phyloP scores from a whole-genome alignment of 305 asterid species.

The Lippia alba region DNA sequence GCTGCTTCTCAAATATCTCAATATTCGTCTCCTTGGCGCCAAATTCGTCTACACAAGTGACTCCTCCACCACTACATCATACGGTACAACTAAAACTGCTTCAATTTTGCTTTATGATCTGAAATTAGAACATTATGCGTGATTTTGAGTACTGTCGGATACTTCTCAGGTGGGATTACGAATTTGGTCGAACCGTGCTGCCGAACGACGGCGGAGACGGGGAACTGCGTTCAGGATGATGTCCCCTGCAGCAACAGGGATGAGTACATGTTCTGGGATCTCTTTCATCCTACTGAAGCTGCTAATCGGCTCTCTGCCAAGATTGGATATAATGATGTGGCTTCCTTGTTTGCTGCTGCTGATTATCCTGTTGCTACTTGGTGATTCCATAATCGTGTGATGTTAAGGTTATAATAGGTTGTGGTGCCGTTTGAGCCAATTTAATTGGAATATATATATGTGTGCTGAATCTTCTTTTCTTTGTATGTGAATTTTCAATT shows the following conservation, averaged over 20 bases:
- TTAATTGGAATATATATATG: no score
- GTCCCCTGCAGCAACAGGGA: slow-evolving; percentile 32
- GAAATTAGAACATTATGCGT: no score
- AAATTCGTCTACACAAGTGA: slow-evolving; percentile 22
- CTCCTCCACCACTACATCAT: slow-evolving; percentile 12
- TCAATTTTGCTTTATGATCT: not conserved
- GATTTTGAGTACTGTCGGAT: no score
- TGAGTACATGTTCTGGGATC: not conserved
- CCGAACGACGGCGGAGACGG: not conserved
- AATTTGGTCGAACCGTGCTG: slow-evolving; percentile 43
- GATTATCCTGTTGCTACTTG: not conserved
- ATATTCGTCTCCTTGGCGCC: slow-evolving; percentile 24
- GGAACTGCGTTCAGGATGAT: slow-evolving; percentile 35
- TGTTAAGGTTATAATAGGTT: not conserved
- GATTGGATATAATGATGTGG: not conserved
- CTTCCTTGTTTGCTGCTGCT: not conserved
- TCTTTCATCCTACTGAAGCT: not conserved
- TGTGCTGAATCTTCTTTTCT: no score
- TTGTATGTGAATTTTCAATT: no score
- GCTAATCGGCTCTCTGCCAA: not conserved
- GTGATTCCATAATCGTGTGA: not conserved
- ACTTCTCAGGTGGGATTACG: slow-evolving; percentile 37
- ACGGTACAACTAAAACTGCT: slow-evolving; percentile 25
- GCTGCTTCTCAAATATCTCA: slow-evolving; percentile 29
- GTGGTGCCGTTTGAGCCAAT: not conserved